These are phyloP conservation scores for Botrytis deweyae DNA, from an alignment of 2,329 filamentous ascomycete genomes.

Conservation along the genomic window DNA sequence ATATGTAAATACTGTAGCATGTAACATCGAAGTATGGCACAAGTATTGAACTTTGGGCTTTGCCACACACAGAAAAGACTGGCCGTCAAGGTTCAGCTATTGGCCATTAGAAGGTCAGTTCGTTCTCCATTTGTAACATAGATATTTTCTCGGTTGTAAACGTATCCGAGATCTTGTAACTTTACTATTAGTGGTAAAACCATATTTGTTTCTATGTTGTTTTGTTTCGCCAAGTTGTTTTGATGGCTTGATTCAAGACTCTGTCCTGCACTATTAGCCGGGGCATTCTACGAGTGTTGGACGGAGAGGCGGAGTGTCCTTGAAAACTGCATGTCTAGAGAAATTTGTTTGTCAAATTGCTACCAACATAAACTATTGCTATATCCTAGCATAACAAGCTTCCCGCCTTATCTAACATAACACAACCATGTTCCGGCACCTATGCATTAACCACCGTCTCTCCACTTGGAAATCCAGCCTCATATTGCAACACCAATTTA, in stretches of 20 bases:
- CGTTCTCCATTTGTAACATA: neutral
- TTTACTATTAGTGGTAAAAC: neutral
- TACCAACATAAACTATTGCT: neutral
- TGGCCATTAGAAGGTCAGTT: neutral
- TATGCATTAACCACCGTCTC: constrained; percentile 43
- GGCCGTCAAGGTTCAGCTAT: neutral
- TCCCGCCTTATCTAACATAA: too few species aligned
- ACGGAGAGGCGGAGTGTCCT: too few species aligned
- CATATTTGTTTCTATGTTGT: neutral
- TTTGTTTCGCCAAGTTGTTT: neutral
- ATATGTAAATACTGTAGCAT: neutral
- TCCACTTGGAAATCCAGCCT: constrained; percentile 54
- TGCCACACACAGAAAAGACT: neutral
- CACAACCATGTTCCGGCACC: neutral
- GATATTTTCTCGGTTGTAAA: neutral
- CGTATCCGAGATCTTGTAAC: neutral
- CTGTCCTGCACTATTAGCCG: too few species aligned
- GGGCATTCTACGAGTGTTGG: neutral
- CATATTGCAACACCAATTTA: constrained; percentile 60
- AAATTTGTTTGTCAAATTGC: neutral
- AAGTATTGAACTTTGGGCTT: neutral
- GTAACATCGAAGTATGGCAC: neutral
- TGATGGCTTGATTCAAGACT: neutral
- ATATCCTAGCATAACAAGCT: constrained; percentile 2
- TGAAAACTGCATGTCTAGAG: neutral